Conservation (phyloP, 1,284 basidiomycete genomes). For the Puccinia polysora region DNA sequence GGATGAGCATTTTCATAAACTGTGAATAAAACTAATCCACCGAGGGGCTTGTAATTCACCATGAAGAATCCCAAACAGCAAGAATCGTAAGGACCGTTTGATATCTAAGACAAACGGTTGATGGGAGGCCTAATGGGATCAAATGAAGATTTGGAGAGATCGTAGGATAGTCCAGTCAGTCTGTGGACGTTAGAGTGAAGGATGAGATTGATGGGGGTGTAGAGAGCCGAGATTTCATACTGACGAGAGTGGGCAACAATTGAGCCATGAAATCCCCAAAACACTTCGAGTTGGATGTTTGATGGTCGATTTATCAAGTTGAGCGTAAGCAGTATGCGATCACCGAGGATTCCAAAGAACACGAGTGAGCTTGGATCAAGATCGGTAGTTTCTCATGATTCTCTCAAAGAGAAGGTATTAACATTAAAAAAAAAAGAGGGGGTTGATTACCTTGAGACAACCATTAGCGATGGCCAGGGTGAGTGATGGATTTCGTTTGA, state of each 20-base stretch:
- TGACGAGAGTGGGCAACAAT: slow-evolving; percentile 13
- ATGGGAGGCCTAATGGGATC: slow-evolving; percentile 6
- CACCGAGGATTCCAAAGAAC: background rate
- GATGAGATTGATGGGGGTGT: too few species aligned
- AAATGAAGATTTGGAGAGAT: too few species aligned
- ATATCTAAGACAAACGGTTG: slow-evolving; percentile 12
- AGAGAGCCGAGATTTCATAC: background rate
- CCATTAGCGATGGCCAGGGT: slow-evolving; percentile 38
- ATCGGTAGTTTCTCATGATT: background rate
- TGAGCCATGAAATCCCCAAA: slow-evolving; percentile 36
- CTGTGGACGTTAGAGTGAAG: background rate
- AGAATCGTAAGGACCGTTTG: slow-evolving; percentile 14
- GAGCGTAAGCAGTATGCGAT: too few species aligned
- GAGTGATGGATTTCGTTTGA: slow-evolving; percentile 28
- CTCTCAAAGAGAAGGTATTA: background rate
- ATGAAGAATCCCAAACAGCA: slow-evolving; percentile 28
- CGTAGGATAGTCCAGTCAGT: background rate
- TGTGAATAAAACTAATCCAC: too few species aligned
- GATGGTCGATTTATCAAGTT: too few species aligned
- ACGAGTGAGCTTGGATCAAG: background rate
- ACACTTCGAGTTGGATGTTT: too few species aligned
- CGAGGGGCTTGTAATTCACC: background rate
- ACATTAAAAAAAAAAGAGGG: too few species aligned
- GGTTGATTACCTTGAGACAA: slow-evolving; percentile 18
- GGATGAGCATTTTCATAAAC: too few species aligned